Evolutionary conservation across 1,139 yeast species (phyloP), one percentile per base, ranked within the genome.

Genomic region (Taphrina betulina): DNA sequence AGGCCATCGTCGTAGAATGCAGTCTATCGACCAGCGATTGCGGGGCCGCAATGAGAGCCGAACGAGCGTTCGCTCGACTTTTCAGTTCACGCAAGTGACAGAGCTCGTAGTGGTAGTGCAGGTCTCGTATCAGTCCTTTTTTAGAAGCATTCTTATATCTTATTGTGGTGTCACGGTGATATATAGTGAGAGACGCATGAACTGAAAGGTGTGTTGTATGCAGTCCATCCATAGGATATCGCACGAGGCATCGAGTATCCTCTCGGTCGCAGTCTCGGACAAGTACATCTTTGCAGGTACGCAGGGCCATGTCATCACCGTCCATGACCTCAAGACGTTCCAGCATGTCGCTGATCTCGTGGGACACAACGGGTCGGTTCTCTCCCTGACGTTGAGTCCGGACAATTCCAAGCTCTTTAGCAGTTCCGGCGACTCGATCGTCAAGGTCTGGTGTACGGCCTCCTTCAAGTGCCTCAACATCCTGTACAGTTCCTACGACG

Each of bases 361-460:
- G 10, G 87, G 85, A 14, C 89, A 86, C 66, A 75, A 81, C 0
- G 82, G 87, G 1, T 82, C 95, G 17, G 86, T 92, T 4, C 74
- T 89, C 45, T 83, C 90, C 64, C 70, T 87, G 58, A 73, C 80
- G 14, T 72, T 82, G 57, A 78, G 82, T 22, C 71, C 72, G 5
- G 81, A 81, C 62, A 89, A 83, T 63, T 74, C 75, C 46, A 75
- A 74, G 53, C 75, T 92, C 53, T 85, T 92, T 64, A 81, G 92
- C 34, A 96, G 95, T 1, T 95, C 95, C 1, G 82, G 94, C 2
- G 98, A 92, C 68, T 88, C 96, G 1, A 72, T 90, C 50, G 84
- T 92, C 29, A 85, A 88, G 65, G 82, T 88, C 0, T 92, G 96
- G 94, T 81, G 83, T 60, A 71, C 86, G 28, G 66, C 70, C 63